Conservation (phyloP, 192 early-diverging fungal genomes). For the Phlyctochytrium planicorne region DNA sequence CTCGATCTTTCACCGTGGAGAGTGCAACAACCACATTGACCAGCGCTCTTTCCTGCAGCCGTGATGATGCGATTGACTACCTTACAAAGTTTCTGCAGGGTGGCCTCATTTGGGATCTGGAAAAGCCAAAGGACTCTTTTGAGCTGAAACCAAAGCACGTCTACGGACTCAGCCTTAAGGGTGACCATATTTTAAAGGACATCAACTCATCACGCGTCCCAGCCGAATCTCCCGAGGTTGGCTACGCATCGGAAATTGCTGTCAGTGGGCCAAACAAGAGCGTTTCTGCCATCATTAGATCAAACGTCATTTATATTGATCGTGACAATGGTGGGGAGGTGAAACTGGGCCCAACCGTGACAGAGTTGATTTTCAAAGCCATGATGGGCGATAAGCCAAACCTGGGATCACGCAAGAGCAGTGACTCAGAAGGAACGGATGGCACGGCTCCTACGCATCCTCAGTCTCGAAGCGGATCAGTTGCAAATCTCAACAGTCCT, state of each 20-base stretch:
- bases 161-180: constrained; percentile 19
- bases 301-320: constrained; percentile 26
- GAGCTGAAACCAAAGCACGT: constrained; percentile 9
- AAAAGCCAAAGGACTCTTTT: constrained; percentile 10
- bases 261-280: not conserved
- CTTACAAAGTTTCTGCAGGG: constrained; percentile 11
- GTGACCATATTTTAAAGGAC: constrained; percentile 20
- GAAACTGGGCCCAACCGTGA: not conserved
- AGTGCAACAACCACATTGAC: constrained; percentile 3
- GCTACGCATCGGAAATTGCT: not conserved
- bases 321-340: constrained; percentile 14
- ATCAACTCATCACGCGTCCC: constrained; percentile 13
- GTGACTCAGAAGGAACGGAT: not conserved
- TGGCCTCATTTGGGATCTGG: constrained; percentile 15
- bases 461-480: not conserved
- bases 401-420: constrained; percentile 2
- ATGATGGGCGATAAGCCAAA: not conserved
- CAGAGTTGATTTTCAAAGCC: not conserved
- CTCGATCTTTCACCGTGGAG: constrained; percentile 16
- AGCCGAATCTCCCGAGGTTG: constrained; percentile 5
- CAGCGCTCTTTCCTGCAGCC: constrained; percentile 1
- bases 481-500: not conserved
- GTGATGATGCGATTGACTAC: constrained; percentile 20
- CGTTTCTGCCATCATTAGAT: not conserved
- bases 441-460: not conserved